Conservation (phyloP, 768 basidiomycete species). For the Leucocoprinus sp. region DNA sequence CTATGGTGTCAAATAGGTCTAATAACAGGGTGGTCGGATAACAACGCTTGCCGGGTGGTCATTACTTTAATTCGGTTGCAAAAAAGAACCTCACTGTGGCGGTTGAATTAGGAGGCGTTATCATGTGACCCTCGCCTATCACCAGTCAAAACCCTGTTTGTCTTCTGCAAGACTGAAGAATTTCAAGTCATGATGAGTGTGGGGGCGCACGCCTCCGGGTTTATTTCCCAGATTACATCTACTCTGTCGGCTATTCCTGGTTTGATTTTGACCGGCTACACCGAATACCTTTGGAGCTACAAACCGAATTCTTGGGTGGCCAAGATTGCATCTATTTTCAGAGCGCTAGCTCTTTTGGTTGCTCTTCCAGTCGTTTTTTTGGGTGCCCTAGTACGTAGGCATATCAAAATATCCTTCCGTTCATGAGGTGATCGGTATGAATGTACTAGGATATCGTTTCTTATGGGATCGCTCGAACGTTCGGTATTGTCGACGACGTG, state of each 20-base stretch:
- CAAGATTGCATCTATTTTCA: slow-evolving; percentile 52
- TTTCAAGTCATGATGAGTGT: slow-evolving; percentile 23
- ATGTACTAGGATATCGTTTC: slow-evolving; percentile 61
- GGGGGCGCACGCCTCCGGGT: slow-evolving; percentile 22
- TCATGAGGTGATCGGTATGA: neutral
- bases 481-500: slow-evolving; percentile 68
- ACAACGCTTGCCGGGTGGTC: too few species aligned
- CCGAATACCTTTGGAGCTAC: slow-evolving; percentile 58
- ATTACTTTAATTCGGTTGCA: too few species aligned
- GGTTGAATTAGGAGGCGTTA: too few species aligned
- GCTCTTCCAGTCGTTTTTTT: slow-evolving; percentile 54
- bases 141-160: neutral
- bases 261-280: slow-evolving; percentile 51
- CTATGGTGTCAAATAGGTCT: too few species aligned
- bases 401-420: slow-evolving; percentile 2
- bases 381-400: slow-evolving; percentile 41
- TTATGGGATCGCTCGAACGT: slow-evolving; percentile 75
- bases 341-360: slow-evolving; percentile 57
- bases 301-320: slow-evolving; percentile 59
- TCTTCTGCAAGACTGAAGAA: neutral
- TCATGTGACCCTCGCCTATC: neutral
- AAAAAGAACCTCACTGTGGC: too few species aligned
- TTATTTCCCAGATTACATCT: slow-evolving; percentile 21
- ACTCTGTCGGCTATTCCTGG: slow-evolving; percentile 30
- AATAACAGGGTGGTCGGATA: too few species aligned